Base-by-base conservation (phyloP, 2,329 filamentous ascomycete species). In the Tolypocladium ophioglossoides region DNA sequence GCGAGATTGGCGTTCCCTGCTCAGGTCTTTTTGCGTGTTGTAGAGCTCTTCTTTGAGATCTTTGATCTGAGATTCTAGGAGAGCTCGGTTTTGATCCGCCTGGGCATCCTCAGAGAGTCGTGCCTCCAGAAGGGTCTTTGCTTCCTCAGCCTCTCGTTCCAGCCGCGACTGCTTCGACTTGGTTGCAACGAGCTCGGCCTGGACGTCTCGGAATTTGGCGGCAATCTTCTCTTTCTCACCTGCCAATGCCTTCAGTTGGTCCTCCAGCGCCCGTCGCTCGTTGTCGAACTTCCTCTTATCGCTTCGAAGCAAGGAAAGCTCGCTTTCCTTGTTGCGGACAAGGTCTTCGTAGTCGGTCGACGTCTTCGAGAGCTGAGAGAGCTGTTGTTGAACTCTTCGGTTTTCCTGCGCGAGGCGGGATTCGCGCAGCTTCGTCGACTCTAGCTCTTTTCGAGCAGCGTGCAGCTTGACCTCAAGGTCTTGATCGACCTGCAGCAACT, bases 341-440 rank as follows among this genome's bases (percentile, higher is more conserved):
- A 97, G 80, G 63, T 97, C 92, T 70, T 99, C 94, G 60, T 96
- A 97, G 65, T 91, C 90, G 0, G 91, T 95, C 0, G 92, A 96
- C 0, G 92, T 96, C 50, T 89, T 85, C 0, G 94, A 94, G 20
- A 99, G 76, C 60, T 96, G 85, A 0, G 87, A 81, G 52, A 99
- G 84, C 63, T 96, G 91, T 62, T 91, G 83, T 53, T 95, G 86
- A 49, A 95, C 82, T 47, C 87, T 84, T 14, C 84, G 81, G 61
- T 95, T 95, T 65, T 99, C 92, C 6, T 86, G 83, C 2, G 84
- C 69, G 1, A 96, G 78, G 22, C 90, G 85, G 52, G 86, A 84
- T 62, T 95, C 84, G 59, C 89, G 85, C 55, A 83, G 78, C 66
- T 85, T 90, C 34, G 84, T 78, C 11, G 80, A 76, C 52, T 91